phyloP scores from a whole-genome alignment of 192 early-diverging fungal species.

The Coemansia sp. region DNA sequence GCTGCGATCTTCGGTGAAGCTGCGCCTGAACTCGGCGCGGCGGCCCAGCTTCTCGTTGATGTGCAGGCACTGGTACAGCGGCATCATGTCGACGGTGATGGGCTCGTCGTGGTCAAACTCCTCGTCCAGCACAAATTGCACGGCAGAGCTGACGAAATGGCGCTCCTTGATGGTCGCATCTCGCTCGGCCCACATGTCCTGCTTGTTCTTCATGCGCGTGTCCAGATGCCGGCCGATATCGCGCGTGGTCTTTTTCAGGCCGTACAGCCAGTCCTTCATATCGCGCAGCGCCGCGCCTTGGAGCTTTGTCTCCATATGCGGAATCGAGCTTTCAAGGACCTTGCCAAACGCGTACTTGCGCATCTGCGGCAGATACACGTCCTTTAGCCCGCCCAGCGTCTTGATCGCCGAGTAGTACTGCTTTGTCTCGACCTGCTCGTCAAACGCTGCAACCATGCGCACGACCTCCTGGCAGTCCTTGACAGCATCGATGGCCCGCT shows the following conservation, averaged over 20 bases:
- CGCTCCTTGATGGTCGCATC: constrained; percentile 39
- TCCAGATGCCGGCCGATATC: constrained; percentile 82
- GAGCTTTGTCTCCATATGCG: constrained; percentile 85
- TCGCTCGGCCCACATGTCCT: constrained; percentile 55
- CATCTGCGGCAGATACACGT: constrained; percentile 68
- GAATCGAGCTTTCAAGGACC: constrained; percentile 81
- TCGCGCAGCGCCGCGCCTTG: constrained; percentile 81
- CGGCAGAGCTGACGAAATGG: constrained; percentile 68
- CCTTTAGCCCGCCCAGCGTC: constrained; percentile 83
- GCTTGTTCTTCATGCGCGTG: constrained; percentile 68
- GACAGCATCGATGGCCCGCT: constrained; percentile 75
- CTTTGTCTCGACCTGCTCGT: constrained; percentile 68
- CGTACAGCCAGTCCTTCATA: constrained; percentile 89
- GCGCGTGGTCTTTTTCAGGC: constrained; percentile 76
- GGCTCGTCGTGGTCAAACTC: constrained; percentile 74
- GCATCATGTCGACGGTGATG: constrained; percentile 85
- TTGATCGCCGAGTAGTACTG: constrained; percentile 92
- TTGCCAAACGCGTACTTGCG: constrained; percentile 80
- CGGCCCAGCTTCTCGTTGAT: constrained; percentile 93
- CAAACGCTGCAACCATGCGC: constrained; percentile 82
- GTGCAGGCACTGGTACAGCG: constrained; percentile 93
- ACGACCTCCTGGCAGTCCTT: constrained; percentile 81
- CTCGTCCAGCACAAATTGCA: constrained; percentile 81
- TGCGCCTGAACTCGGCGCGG: constrained; percentile 75
- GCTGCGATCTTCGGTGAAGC: constrained; percentile 87